Conservation (phyloP, 495 filamentous ascomycete genomes). For the Oleoguttula mirabilis region DNA sequence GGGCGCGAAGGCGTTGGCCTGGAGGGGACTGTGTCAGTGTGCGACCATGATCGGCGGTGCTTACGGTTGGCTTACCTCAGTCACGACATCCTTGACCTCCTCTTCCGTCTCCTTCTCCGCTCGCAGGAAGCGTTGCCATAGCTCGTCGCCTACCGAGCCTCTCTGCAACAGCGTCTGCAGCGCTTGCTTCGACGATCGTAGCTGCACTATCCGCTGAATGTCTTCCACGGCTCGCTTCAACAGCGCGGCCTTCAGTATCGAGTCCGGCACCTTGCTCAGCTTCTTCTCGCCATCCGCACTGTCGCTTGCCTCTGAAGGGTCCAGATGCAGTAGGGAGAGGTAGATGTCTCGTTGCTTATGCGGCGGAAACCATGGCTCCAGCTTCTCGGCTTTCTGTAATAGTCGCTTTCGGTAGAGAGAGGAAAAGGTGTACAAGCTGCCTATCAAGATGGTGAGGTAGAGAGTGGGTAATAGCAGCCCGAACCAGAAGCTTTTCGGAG, state of each 20-base stretch:
- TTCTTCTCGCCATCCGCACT: constrained; percentile 52
- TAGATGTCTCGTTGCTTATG: constrained; percentile 91
- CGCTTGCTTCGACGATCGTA: constrained; percentile 74
- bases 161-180: constrained; percentile 69
- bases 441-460: constrained; percentile 76
- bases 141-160: constrained; percentile 88
- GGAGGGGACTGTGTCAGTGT: too few species aligned
- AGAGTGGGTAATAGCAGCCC: constrained; percentile 68
- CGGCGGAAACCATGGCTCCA: constrained; percentile 84
- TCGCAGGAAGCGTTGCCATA: constrained; percentile 81
- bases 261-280: constrained; percentile 62
- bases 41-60: too few species aligned
- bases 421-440: constrained; percentile 82
- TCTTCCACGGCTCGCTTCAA: constrained; percentile 82
- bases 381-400: constrained; percentile 63
- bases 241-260: constrained; percentile 78
- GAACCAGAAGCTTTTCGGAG: constrained; percentile 42
- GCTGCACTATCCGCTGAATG: constrained; percentile 74
- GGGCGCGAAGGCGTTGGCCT: constrained; percentile 78
- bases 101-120: constrained; percentile 98
- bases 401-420: constrained; percentile 88
- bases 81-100: constrained; percentile 83
- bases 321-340: constrained; percentile 77
- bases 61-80: constrained; percentile 63
- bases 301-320: constrained; percentile 39